A percentile compares a stretch with the other conserved stretches of the same genome.
Conservation (phyloP, 1,284 basidiomycete genomes). For the Waitea zeae region DNA sequence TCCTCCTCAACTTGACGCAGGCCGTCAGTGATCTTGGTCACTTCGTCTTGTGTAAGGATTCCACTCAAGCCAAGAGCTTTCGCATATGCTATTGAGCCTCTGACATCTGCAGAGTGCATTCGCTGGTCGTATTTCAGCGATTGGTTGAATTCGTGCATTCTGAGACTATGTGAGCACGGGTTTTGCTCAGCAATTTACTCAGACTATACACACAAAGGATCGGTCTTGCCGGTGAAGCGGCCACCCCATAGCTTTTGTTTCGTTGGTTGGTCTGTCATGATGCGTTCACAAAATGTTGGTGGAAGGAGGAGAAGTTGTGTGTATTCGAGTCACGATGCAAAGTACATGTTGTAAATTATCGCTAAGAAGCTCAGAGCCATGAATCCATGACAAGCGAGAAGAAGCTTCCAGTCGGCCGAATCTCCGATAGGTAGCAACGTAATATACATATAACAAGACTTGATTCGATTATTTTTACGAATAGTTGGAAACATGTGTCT, state of each 20-base stretch:
- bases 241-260: slow-evolving; percentile 85
- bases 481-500: no score
- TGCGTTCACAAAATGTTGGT: no score
- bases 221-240: slow-evolving; percentile 75
- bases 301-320: no score
- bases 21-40: slow-evolving; percentile 61
- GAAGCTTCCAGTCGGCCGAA: no score
- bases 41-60: slow-evolving; percentile 68
- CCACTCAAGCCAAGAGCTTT: slow-evolving; percentile 68
- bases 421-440: no score
- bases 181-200: no score
- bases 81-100: slow-evolving; percentile 91
- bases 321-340: no score
- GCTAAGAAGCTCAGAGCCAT: no score
- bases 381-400: no score
- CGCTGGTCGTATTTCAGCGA: slow-evolving; percentile 89
- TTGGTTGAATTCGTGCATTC: slow-evolving; percentile 94
- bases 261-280: slow-evolving; percentile 40
- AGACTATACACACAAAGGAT: slow-evolving; percentile 69
- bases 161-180: slow-evolving; percentile 17
- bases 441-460: no score
- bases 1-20: slow-evolving; percentile 66
- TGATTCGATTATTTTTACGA: no score
- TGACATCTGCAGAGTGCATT: slow-evolving; percentile 87
- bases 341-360: no score